Evolutionary conservation across 805 yeast genomes (phyloP), one percentile per base, ranked within the genome.

Genomic region (Candida michaelii): DNA sequence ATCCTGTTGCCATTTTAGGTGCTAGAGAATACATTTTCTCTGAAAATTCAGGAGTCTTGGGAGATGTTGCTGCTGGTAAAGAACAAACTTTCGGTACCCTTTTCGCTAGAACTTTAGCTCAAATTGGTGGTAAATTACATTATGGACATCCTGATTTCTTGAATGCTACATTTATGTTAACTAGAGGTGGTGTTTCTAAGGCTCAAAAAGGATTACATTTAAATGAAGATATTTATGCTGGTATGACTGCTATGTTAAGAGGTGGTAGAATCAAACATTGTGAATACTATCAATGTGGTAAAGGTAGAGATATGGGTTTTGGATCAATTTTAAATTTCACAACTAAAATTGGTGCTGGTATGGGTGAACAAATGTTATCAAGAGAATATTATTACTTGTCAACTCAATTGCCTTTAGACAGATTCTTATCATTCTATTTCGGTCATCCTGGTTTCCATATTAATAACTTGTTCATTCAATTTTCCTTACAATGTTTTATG

Each of bases 361-460:
- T 86, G 95, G 91, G 93, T 36, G 95, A 86, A 56, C 95, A 86
- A 58, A 80, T 85, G 79, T 71, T 86, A 43, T 85, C 91, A 3
- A 73, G 95, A 53, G 95, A 86, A 59, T 85, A 85, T 62, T 86
- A 79, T 60, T 85, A 85, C 56, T 69, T 86, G 48, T 85, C 90
- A 1, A 81, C 89, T 2, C 88, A 83, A 48, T 66, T 86, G 27
- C 89, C 91, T 2, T 65, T 85, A 47, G 93, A 86, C 56, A 71
- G 93, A 53, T 85, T 86, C 66, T 64, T 85, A 45, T 82, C 91
- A 0, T 85, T 86, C 60, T 86, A 81, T 62, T 86, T 83, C 59
- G 95, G 91, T 1, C 95, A 86, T 55, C 89, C 93, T 1, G 95
- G 95, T 15, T 86, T 86, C 67, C 95, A 86, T 58, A 67, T 85